A percentile compares a stretch with the other conserved stretches of the same genome.
Evolutionary conservation across 1,139 yeast species (phyloP).

Genomic region (Candida pseudoviswanathii): DNA sequence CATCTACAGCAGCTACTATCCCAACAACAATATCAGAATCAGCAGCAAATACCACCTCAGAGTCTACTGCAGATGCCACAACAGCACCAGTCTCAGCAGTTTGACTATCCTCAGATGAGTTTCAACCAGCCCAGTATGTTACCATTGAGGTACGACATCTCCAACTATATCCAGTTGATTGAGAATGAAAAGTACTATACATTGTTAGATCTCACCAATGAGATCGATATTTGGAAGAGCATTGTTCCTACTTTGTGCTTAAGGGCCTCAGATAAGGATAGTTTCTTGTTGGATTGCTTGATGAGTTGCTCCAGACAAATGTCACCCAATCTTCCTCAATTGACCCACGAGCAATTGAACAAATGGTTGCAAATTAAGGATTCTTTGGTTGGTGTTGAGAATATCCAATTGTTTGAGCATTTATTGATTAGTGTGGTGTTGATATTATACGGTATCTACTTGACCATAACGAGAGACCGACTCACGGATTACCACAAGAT

Average conservation of each 20-base stretch:
- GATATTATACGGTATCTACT: constrained; percentile 25
- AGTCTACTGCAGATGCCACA: background rate
- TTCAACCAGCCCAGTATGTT: constrained; percentile 1
- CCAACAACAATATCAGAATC: background rate
- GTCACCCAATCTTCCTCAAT: constrained; percentile 16
- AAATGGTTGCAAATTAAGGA: constrained; percentile 24
- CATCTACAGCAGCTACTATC: background rate
- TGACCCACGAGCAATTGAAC: constrained; percentile 23
- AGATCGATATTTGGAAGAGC: constrained; percentile 40
- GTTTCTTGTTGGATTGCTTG: constrained; percentile 35
- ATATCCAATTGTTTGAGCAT: constrained; percentile 19
- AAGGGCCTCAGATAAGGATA: constrained; percentile 11
- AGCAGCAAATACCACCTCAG: background rate
- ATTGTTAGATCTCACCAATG: constrained; percentile 45
- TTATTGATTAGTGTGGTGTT: constrained; percentile 35
- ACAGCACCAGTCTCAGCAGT: background rate
- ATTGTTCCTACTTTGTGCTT: constrained; percentile 40
- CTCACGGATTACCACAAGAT: constrained; percentile 17
- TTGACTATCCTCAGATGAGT: constrained; percentile 4
- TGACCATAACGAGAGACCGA: constrained; percentile 11
- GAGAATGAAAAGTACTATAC: constrained; percentile 40
- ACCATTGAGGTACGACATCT: constrained; percentile 2
- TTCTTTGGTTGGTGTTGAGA: background rate
- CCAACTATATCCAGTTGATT: constrained; percentile 25
- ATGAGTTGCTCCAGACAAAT: constrained; percentile 28